Percentiles rank a stretch among this genome's conserved stretches.
Evolutionary conservation across 768 basidiomycete genomes (phyloP).

Genomic region (Dictyophora rubrovolvata): DNA sequence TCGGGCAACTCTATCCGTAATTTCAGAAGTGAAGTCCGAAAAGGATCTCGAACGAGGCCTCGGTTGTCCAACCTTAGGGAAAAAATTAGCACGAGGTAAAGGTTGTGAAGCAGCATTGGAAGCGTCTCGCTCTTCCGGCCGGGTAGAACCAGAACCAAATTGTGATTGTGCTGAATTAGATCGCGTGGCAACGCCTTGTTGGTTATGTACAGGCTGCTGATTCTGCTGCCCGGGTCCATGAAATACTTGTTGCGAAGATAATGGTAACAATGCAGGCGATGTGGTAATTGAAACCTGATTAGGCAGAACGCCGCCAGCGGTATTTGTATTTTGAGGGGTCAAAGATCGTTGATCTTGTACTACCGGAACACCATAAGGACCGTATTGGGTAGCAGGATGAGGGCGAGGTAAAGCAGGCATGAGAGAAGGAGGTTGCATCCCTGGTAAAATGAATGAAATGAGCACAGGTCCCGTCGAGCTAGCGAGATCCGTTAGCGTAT

Average conservation of each 20-base stretch:
- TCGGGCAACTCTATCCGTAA: conserved; percentile 2
- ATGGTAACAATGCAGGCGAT: not conserved
- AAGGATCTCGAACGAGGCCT: conserved; percentile 64
- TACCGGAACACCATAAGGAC: not conserved
- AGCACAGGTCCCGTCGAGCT: conserved; percentile 47
- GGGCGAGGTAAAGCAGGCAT: not conserved
- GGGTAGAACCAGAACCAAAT: not conserved
- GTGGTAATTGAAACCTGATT: not conserved
- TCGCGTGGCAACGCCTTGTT: not conserved
- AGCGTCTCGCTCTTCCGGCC: not conserved
- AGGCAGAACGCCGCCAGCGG: not conserved
- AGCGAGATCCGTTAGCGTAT: conserved; percentile 41
- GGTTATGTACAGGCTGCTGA: not conserved
- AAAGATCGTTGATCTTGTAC: not conserved
- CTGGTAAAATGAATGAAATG: conserved; percentile 33
- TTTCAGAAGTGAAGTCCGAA: conserved; percentile 43
- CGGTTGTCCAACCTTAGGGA: conserved; percentile 39
- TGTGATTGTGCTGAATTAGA: not conserved
- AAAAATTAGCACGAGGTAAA: conserved; percentile 55
- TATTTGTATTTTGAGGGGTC: not conserved
- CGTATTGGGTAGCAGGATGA: not conserved
- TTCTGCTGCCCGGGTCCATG: not conserved
- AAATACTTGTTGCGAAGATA: not conserved
- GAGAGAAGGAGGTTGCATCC: not conserved
- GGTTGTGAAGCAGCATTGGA: conserved; percentile 1